Conservation (phyloP, 495 filamentous ascomycete species). For the Acidiella bohemica region DNA sequence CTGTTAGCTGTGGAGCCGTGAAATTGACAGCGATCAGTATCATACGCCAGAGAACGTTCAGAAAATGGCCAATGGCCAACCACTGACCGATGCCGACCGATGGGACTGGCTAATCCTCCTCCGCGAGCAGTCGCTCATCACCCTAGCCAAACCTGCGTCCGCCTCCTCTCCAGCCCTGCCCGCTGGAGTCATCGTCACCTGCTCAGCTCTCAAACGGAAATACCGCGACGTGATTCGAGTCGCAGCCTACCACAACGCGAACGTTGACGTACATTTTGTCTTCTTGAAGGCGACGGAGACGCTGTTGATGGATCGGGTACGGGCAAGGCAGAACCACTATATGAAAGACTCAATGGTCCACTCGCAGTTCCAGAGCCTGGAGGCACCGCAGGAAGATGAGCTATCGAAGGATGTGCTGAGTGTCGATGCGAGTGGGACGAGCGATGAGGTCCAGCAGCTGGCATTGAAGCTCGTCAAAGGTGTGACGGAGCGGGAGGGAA, state of each 20-base stretch:
- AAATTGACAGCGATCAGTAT: conserved; percentile 43
- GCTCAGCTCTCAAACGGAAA: conserved; percentile 89
- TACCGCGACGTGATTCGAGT: conserved; percentile 95
- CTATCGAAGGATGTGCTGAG: conserved; percentile 56
- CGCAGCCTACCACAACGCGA: conserved; percentile 62
- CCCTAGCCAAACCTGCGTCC: conserved; percentile 45
- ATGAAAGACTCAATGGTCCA: conserved; percentile 98
- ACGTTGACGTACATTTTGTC: conserved; percentile 78
- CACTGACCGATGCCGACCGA: conserved; percentile 86
- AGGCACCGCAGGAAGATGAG: conserved; percentile 66
- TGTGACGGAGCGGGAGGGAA: not conserved
- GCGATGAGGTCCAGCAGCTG: conserved; percentile 52
- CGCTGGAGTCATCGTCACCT: conserved; percentile 82
- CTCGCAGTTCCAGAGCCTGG: conserved; percentile 73
- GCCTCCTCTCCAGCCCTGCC: conserved; percentile 33
- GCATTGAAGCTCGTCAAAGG: conserved; percentile 35
- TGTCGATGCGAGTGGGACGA: conserved; percentile 58
- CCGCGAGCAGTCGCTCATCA: conserved; percentile 68
- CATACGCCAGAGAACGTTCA: conserved; percentile 75
- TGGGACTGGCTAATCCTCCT: conserved; percentile 96
- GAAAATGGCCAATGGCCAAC: conserved; percentile 80
- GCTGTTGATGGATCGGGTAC: conserved; percentile 60
- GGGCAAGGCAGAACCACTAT: conserved; percentile 66
- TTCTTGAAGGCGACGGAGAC: conserved; percentile 71
- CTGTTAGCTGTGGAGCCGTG: no score